Evolutionary conservation across 2,329 filamentous ascomycete species (phyloP), one percentile per base, ranked within the genome.

Genomic region (Fusarium buharicum): DNA sequence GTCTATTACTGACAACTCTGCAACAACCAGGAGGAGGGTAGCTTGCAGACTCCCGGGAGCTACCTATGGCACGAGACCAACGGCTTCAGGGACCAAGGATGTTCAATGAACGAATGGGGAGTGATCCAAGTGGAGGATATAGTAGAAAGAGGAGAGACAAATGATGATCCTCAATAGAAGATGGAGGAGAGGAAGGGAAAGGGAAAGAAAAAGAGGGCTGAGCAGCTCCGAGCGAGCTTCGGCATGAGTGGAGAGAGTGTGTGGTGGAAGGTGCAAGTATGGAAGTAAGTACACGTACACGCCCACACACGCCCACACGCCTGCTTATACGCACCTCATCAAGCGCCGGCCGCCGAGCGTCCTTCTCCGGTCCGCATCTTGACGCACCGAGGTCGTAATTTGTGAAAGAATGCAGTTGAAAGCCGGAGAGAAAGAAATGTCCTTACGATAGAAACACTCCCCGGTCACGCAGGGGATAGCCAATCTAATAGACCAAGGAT

Each of bases 321-420:
- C 45, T 68, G 63, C 62, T 57, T 67, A 67, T 63, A 68, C 62
- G 66, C 62, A 64, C 65, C 68, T 70, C 67, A 67, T 67, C 67
- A 68, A 70, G 67, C 65, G 55, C 64, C 62, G 60, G 59, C 57
- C 48, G 59, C 64, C 67, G 62, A 66, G 60, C 46, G 52, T 64
- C 59, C 47, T 48, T 46, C 53, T 53, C 61, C 49, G 50, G 66
- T 51, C 59, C 53, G 59, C 47, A 56, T 58, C 52, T 68, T 36
- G 55, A 52, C 61, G 52, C 52, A 57, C 47, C 44, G 36, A 33
- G 39, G 43, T 55, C 30, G 55, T 44, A 59, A 55, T 46, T 33
- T 36, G 41, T 44, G 28, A 46, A 59, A 34, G 41, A 59, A 59
- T 39, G 55, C 56, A 41, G 30, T 59, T 52, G 33, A 59, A 59